phyloP scores from a whole-genome alignment of 352 stramenopile species.

The Phytophthora fragariae region DNA sequence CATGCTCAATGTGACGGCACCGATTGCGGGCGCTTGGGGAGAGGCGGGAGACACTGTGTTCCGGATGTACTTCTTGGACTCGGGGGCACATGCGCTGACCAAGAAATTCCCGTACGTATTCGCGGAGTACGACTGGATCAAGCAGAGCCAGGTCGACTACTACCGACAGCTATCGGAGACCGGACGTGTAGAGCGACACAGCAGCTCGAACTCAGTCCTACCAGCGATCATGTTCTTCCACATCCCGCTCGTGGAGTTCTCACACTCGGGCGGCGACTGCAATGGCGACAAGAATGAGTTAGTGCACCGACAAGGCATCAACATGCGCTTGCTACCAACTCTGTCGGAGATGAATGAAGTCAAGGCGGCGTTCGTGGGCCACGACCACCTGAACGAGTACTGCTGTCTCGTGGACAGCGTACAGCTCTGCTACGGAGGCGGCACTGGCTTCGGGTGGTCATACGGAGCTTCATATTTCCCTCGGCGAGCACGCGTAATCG shows the following conservation, averaged over 20 bases:
- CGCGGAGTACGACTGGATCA: slow-evolving; percentile 63
- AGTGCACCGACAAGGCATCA: slow-evolving; percentile 46
- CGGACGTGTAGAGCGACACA: slow-evolving; percentile 25
- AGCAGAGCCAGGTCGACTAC: slow-evolving; percentile 56
- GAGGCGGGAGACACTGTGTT: slow-evolving; percentile 39
- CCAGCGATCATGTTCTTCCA: slow-evolving; percentile 75
- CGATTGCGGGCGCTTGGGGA: slow-evolving; percentile 45
- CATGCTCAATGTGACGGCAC: slow-evolving; percentile 51
- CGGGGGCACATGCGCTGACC: slow-evolving; percentile 32
- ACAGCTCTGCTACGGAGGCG: slow-evolving; percentile 66
- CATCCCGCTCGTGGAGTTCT: slow-evolving; percentile 60
- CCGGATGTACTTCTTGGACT: slow-evolving; percentile 76
- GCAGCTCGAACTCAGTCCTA: slow-evolving; percentile 23
- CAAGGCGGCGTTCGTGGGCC: slow-evolving; percentile 65
- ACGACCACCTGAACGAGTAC: slow-evolving; percentile 76
- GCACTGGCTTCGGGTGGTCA: slow-evolving; percentile 50
- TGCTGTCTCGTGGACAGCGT: slow-evolving; percentile 54
- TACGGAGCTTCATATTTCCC: slow-evolving; percentile 44
- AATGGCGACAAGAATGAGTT: slow-evolving; percentile 50
- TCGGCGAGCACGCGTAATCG: slow-evolving; percentile 62
- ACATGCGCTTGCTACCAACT: slow-evolving; percentile 47
- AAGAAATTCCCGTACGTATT: slow-evolving; percentile 41
- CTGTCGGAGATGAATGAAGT: slow-evolving; percentile 61
- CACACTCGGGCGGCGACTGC: slow-evolving; percentile 1
- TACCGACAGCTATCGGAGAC: slow-evolving; percentile 44